A percentile compares a stretch with the other conserved stretches of the same genome.
phyloP scores from a whole-genome alignment of 257 asterid species.

The Petunia axillaris region DNA sequence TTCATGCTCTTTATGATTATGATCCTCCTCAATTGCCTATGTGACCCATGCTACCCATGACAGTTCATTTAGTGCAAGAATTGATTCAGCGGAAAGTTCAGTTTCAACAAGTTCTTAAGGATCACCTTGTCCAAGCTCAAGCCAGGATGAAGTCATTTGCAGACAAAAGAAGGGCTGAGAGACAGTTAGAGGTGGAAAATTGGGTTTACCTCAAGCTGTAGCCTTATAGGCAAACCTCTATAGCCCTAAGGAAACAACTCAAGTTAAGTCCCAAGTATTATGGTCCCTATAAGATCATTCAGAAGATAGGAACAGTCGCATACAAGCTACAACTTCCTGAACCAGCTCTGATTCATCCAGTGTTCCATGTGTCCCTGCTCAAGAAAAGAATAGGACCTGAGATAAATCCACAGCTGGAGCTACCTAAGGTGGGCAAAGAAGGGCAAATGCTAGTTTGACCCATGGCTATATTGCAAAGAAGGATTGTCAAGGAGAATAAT shows the following conservation, averaged over 20 bases:
- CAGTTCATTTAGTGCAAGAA: no score
- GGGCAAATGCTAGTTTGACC: neutral
- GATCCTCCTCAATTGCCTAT: no score
- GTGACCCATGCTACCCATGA: no score
- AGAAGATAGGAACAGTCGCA: neutral
- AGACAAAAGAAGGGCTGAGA: neutral
- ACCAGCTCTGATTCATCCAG: neutral
- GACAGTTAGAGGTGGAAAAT: neutral
- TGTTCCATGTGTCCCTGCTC: slow-evolving; percentile 17
- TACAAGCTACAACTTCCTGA: neutral
- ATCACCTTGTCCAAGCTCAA: neutral
- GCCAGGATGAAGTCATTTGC: neutral
- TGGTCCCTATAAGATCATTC: neutral
- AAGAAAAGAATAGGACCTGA: neutral
- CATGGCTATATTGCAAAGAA: neutral
- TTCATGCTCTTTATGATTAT: no score
- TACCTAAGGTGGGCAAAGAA: neutral
- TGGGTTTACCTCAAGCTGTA: neutral
- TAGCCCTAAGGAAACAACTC: neutral
- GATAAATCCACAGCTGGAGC: neutral
- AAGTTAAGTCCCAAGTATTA: neutral
- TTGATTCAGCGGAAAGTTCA: no score
- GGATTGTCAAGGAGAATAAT: neutral
- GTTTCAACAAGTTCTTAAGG: neutral
- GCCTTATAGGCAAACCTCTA: neutral